These are phyloP conservation scores for Metarhizium guizhouense DNA, from an alignment of 2,329 filamentous ascomycete species.

Conservation along the genomic window DNA sequence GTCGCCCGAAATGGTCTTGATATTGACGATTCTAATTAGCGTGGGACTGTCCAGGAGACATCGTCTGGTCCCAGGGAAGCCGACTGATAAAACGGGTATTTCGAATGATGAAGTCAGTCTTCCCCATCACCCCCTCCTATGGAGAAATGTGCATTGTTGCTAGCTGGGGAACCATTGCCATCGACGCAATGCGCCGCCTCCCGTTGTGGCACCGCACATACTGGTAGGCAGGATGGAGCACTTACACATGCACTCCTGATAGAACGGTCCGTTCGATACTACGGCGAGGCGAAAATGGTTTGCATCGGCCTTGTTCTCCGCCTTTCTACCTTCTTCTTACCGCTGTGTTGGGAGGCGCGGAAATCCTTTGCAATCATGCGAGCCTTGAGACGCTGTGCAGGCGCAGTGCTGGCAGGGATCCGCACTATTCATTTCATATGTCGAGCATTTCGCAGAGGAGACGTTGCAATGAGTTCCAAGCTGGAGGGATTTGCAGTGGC, in stretches of 20 bases:
- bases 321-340: neutral
- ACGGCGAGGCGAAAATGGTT: neutral
- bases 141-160: neutral
- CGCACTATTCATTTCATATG: neutral
- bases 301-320: neutral
- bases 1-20: slow-evolving; percentile 1
- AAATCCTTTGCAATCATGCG: neutral
- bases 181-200: neutral
- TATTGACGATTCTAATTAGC: neutral
- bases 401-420: slow-evolving; percentile 1
- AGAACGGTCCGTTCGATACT: neutral
- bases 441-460: neutral
- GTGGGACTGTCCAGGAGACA: neutral
- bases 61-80: neutral
- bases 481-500: neutral
- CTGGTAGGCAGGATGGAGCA: neutral
- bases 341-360: neutral
- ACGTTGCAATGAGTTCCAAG: slow-evolving; percentile 1
- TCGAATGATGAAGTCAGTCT: neutral
- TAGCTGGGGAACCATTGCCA: neutral
- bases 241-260: neutral
- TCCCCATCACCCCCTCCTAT: neutral
- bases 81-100: neutral
- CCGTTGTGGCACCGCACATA: neutral
- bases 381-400: neutral